Conservation (phyloP, 208 protist species). For the Acanthamoeba divionensis region DNA sequence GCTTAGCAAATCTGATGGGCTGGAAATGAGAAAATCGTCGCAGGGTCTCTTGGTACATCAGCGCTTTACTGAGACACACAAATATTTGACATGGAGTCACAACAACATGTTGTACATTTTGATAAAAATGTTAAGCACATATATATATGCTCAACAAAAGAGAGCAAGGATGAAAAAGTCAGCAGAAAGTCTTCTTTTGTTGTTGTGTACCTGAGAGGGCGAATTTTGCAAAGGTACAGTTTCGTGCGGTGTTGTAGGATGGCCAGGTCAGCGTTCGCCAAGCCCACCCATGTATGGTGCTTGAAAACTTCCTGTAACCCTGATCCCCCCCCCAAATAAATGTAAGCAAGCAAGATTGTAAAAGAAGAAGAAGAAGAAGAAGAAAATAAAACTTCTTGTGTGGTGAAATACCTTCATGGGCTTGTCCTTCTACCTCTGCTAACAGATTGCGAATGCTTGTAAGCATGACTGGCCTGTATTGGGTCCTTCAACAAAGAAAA, state of each 20-base stretch:
- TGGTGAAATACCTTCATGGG: background rate
- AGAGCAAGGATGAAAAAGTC: background rate
- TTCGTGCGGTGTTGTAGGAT: constrained; percentile 60
- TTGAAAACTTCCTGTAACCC: constrained; percentile 39
- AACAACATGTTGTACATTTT: background rate
- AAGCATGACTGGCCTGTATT: constrained; percentile 17
- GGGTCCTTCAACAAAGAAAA: background rate
- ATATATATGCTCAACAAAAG: background rate
- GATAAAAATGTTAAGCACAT: background rate
- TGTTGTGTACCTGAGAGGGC: background rate
- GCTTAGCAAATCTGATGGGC: constrained; percentile 25
- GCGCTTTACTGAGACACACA: constrained; percentile 44
- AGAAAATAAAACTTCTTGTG: background rate
- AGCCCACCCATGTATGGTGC: constrained; percentile 47
- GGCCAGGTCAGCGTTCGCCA: constrained; percentile 6
- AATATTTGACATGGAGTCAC: background rate
- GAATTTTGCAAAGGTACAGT: constrained; percentile 59
- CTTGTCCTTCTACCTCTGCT: background rate
- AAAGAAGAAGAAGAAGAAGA: too few relatives aligned
- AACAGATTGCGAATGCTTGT: constrained; percentile 49
- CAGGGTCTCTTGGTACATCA: constrained; percentile 58
- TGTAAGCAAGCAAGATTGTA: too few relatives aligned
- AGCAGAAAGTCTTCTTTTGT: background rate
- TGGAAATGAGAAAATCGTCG: constrained; percentile 35
- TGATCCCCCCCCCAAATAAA: background rate